phyloP scores from a whole-genome alignment of 1,139 yeast genomes.

The Pichia sp. region DNA sequence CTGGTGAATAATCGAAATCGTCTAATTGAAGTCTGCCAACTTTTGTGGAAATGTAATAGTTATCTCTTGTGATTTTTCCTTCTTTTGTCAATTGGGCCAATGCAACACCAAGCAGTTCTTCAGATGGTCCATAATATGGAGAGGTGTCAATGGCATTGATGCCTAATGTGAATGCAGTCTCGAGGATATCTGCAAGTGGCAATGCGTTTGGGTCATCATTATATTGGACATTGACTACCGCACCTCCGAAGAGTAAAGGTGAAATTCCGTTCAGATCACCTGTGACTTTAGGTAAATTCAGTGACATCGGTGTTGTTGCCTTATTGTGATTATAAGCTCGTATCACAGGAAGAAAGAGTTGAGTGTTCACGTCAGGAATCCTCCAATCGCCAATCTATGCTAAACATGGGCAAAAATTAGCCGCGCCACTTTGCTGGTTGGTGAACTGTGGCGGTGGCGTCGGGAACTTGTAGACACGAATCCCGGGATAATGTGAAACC shows the following conservation, averaged over 20 bases:
- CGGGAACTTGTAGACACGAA: too few species aligned
- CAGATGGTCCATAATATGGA: constrained; percentile 93
- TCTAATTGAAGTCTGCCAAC: constrained; percentile 73
- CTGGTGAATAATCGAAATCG: constrained; percentile 73
- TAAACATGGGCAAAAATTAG: too few species aligned
- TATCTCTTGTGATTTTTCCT: constrained; percentile 50
- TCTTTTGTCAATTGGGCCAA: constrained; percentile 42
- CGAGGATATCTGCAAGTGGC: constrained; percentile 57
- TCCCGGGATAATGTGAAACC: too few species aligned
- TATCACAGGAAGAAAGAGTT: too few species aligned
- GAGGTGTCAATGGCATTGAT: constrained; percentile 84
- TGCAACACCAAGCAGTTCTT: constrained; percentile 68
- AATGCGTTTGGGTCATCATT: constrained; percentile 60
- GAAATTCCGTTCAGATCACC: constrained; percentile 39
- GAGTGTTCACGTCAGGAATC: too few species aligned
- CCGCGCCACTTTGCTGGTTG: too few species aligned
- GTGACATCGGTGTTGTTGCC: constrained; percentile 13
- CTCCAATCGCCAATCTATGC: too few species aligned
- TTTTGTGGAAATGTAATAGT: constrained; percentile 76
- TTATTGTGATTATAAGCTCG: too few species aligned
- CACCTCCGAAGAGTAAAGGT: constrained; percentile 78
- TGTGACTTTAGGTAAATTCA: constrained; percentile 14
- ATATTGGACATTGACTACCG: constrained; percentile 79
- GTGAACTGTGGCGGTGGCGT: too few species aligned
- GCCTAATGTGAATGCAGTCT: constrained; percentile 63